Evolutionary conservation across 2,329 filamentous ascomycete species (phyloP).

Genomic region (Penicillium sp.): DNA sequence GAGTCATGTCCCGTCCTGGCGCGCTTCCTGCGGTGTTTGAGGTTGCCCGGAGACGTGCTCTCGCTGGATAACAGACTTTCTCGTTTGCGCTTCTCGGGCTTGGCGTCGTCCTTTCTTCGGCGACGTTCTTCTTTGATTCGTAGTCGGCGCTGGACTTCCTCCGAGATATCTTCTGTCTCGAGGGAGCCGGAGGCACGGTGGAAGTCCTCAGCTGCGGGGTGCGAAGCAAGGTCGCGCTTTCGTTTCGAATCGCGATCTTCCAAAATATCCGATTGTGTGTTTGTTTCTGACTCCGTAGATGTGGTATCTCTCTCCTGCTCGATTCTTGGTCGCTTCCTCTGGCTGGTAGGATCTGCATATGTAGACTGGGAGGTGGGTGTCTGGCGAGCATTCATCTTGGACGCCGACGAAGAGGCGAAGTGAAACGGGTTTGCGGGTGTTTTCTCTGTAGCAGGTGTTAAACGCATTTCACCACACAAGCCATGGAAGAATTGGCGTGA

Average conservation of each 20-base stretch:
- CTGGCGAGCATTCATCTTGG: neutral
- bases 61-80: constrained; percentile 36
- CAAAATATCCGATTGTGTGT: neutral
- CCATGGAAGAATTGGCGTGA: neutral
- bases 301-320: constrained; percentile 4
- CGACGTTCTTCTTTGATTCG: constrained; percentile 44
- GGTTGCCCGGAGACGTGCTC: constrained; percentile 15
- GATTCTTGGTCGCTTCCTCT: constrained; percentile 13
- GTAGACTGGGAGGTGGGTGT: constrained; percentile 5
- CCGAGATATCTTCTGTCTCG: constrained; percentile 46
- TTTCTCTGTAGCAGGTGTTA: constrained; percentile 2
- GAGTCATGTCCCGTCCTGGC: constrained; percentile 5
- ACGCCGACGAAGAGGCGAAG: neutral
- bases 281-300: neutral
- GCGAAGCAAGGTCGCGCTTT: constrained; percentile 4
- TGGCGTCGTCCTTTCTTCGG: constrained; percentile 26
- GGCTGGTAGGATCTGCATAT: constrained; percentile 12
- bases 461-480: neutral
- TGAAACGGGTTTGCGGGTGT: neutral
- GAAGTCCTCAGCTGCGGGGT: constrained; percentile 26
- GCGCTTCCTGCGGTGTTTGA: constrained; percentile 25
- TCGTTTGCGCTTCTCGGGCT: constrained; percentile 41
- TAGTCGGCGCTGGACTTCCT: constrained; percentile 46
- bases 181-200: constrained; percentile 25
- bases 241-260: constrained; percentile 16